These are phyloP conservation scores for Dothiorella sarmentorum DNA, from an alignment of 2,329 filamentous ascomycete genomes.

Conservation along the genomic window DNA sequence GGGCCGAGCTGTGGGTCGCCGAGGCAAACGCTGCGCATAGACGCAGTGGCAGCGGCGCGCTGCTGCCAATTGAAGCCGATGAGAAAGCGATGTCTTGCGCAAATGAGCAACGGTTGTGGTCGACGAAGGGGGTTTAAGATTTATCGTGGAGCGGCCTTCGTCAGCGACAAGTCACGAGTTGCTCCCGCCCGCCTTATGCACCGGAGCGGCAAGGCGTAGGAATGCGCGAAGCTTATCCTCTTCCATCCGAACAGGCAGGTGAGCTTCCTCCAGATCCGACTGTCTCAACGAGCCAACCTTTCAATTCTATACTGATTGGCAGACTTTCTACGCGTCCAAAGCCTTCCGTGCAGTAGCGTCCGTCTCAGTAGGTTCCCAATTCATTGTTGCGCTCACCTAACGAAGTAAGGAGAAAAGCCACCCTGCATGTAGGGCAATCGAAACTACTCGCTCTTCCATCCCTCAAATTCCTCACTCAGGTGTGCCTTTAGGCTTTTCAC, in stretches of 20 bases:
- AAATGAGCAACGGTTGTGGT: background rate
- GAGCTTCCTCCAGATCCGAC: background rate
- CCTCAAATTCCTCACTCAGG: slow-evolving; percentile 68
- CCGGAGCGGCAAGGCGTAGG: slow-evolving; percentile 1
- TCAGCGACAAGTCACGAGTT: slow-evolving; percentile 9
- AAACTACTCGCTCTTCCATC: slow-evolving; percentile 63
- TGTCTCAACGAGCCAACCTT: background rate
- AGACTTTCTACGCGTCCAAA: background rate
- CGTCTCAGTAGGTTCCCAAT: background rate
- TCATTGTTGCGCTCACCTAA: background rate
- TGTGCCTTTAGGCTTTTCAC: slow-evolving; percentile 75
- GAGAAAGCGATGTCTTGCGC: background rate
- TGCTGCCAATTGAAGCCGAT: slow-evolving; percentile 1
- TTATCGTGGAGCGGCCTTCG: background rate
- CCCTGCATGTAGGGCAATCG: slow-evolving; percentile 11
- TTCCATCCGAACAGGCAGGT: slow-evolving; percentile 7
- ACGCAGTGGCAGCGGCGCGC: background rate
- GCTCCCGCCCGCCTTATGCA: slow-evolving; percentile 11
- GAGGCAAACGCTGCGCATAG: background rate
- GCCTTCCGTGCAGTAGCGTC: slow-evolving; percentile 6
- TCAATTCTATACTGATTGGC: background rate
- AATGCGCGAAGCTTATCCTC: background rate
- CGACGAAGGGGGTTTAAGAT: background rate
- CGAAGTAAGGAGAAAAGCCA: slow-evolving; percentile 5
- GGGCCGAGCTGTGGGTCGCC: slow-evolving; percentile 10